Evolutionary conservation across 2,329 filamentous ascomycete genomes (phyloP).

Genomic region (Fusarium gaditjirri): DNA sequence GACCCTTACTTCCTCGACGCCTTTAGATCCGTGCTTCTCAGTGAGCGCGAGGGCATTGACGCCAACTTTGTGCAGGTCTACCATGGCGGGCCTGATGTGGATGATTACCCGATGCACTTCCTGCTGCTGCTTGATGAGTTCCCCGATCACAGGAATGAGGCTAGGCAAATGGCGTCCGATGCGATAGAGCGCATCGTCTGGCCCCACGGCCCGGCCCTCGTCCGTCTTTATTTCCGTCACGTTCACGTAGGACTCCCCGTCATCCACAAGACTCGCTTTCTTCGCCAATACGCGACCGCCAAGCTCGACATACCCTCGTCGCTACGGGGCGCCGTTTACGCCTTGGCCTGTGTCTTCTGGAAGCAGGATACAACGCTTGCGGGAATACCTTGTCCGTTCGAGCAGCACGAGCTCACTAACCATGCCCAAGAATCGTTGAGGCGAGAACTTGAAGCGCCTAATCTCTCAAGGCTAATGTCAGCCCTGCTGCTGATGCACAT

Average conservation of each 20-base stretch:
- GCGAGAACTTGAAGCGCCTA: constrained; percentile 59
- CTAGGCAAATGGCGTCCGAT: constrained; percentile 52
- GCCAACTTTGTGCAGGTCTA: constrained; percentile 58
- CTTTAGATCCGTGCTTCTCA: constrained; percentile 59
- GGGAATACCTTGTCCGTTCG: constrained; percentile 46
- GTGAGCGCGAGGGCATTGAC: constrained; percentile 56
- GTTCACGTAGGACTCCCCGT: constrained; percentile 58
- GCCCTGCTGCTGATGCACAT: constrained; percentile 58
- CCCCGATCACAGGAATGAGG: constrained; percentile 54
- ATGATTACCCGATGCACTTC: constrained; percentile 58
- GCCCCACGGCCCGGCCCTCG: constrained; percentile 53
- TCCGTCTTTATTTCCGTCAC: constrained; percentile 58
- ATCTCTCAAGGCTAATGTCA: constrained; percentile 59
- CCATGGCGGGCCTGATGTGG: constrained; percentile 47
- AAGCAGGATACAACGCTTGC: constrained; percentile 47
- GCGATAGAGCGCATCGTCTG: constrained; percentile 56
- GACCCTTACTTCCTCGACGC: constrained; percentile 59
- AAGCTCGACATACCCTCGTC: constrained; percentile 56
- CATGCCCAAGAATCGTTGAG: constrained; percentile 56
- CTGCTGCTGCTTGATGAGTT: constrained; percentile 57
- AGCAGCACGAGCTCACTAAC: constrained; percentile 55
- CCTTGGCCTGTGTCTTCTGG: constrained; percentile 57
- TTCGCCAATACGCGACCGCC: constrained; percentile 51
- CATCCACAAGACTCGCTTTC: constrained; percentile 57
- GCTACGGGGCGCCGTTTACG: constrained; percentile 57